These are phyloP conservation scores for Penicillium simplicissimum DNA, from an alignment of 495 filamentous ascomycete genomes.

Conservation along the genomic window DNA sequence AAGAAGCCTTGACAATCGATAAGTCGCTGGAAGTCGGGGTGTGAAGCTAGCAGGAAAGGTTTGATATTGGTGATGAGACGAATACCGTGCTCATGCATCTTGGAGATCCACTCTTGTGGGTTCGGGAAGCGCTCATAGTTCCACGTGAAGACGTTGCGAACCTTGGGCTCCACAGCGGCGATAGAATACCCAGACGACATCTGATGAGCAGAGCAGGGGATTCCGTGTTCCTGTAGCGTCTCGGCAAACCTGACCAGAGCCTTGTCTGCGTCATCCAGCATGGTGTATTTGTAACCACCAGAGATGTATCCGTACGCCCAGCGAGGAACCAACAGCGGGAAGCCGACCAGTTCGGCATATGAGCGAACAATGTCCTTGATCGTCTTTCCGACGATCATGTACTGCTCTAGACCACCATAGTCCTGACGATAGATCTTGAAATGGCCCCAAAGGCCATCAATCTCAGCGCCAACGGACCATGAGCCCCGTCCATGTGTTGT, in stretches of 20 bases:
- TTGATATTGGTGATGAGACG: slow-evolving; percentile 70
- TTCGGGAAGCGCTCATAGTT: slow-evolving; percentile 65
- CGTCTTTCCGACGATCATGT: slow-evolving; percentile 64
- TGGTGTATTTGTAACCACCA: slow-evolving; percentile 69
- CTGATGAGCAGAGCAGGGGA: slow-evolving; percentile 71
- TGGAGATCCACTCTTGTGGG: slow-evolving; percentile 58
- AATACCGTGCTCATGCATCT: slow-evolving; percentile 62
- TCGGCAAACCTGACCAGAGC: slow-evolving; percentile 59
- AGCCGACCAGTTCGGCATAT: slow-evolving; percentile 66
- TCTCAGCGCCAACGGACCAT: slow-evolving; percentile 68
- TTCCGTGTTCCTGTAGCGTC: slow-evolving; percentile 60
- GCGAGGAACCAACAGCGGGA: slow-evolving; percentile 62
- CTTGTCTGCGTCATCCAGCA: slow-evolving; percentile 60
- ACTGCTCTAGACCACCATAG: slow-evolving; percentile 69
- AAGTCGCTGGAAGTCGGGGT: slow-evolving; percentile 62
- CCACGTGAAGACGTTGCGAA: slow-evolving; percentile 72
- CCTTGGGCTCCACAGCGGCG: slow-evolving; percentile 63
- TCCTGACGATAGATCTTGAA: slow-evolving; percentile 72
- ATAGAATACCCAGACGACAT: slow-evolving; percentile 73
- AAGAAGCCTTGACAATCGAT: slow-evolving; percentile 58
- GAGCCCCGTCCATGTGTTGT: slow-evolving; percentile 60
- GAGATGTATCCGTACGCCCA: slow-evolving; percentile 71
- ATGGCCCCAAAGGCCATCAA: slow-evolving; percentile 69
- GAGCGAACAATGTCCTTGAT: slow-evolving; percentile 61
- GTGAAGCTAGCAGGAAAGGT: slow-evolving; percentile 64